These are phyloP conservation scores for Fraxinus americana DNA, from an alignment of 257 asterid genomes.

Conservation along the genomic window DNA sequence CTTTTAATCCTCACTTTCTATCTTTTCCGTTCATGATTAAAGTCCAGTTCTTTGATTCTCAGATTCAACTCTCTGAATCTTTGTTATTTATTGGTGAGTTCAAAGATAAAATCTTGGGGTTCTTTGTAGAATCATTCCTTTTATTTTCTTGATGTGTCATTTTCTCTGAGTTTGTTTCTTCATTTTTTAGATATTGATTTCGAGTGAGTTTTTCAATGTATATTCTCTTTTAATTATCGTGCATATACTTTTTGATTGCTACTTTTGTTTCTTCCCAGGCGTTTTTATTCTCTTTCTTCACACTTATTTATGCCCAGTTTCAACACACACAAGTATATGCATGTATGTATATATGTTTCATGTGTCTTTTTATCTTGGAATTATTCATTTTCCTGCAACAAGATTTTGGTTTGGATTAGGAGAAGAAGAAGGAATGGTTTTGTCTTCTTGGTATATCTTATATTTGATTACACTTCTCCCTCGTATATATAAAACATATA, in stretches of 20 bases:
- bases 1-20: conserved; percentile 30
- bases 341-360: conserved; percentile 27
- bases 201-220: conserved; percentile 75
- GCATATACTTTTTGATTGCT: conserved; percentile 41
- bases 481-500: not conserved
- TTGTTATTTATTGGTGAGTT: conserved; percentile 19
- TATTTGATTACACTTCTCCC: conserved; percentile 54
- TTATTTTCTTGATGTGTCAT: conserved; percentile 53
- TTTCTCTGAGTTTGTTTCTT: conserved; percentile 37
- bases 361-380: conserved; percentile 72
- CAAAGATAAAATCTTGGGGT: conserved; percentile 38
- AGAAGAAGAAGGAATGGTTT: conserved; percentile 62
- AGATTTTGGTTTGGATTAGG: conserved; percentile 64
- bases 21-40: conserved; percentile 37
- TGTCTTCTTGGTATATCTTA: conserved; percentile 69
- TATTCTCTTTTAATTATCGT: conserved; percentile 71
- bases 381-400: conserved; percentile 57
- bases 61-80: conserved; percentile 31
- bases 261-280: conserved; percentile 81
- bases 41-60: conserved; percentile 42
- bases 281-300: conserved; percentile 61
- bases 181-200: conserved; percentile 45
- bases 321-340: not conserved
- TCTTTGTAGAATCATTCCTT: conserved; percentile 8
- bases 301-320: conserved; percentile 27